Evolutionary conservation across 2,329 filamentous ascomycete species (phyloP).

Genomic region (Pseudomassariella vexata): DNA sequence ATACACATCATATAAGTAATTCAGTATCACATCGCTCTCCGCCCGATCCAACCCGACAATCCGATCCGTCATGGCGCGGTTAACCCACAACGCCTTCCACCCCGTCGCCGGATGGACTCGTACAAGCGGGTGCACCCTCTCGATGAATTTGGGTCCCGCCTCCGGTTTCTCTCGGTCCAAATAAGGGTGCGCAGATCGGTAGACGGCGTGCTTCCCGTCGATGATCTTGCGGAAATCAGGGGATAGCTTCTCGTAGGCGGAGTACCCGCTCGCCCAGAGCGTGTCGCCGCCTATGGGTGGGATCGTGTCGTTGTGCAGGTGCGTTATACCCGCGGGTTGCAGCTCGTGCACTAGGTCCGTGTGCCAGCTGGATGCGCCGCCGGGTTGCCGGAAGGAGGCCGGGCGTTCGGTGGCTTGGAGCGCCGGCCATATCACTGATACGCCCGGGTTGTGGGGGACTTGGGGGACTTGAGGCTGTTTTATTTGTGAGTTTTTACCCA

Average conservation of each 20-base stretch:
- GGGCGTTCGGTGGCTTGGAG: constrained; percentile 55
- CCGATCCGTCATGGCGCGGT: constrained; percentile 60
- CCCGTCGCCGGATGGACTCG: constrained; percentile 67
- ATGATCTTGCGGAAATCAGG: constrained; percentile 66
- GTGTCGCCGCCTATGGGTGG: constrained; percentile 64
- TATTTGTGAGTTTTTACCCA: neutral
- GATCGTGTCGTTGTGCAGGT: constrained; percentile 64
- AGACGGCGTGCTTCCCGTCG: constrained; percentile 60
- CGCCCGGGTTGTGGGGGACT: constrained; percentile 60
- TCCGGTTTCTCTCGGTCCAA: constrained; percentile 57
- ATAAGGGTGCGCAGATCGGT: constrained; percentile 60
- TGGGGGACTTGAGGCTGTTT: constrained; percentile 62
- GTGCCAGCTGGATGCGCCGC: constrained; percentile 65
- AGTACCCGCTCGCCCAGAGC: constrained; percentile 65
- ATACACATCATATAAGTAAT: constrained; percentile 63
- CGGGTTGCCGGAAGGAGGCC: constrained; percentile 60
- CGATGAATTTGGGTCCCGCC: constrained; percentile 59
- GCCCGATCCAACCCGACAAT: constrained; percentile 65
- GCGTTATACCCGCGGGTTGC: constrained; percentile 65
- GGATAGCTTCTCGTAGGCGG: constrained; percentile 68
- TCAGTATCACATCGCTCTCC: constrained; percentile 63
- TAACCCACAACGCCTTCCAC: constrained; percentile 70
- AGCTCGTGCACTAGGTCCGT: constrained; percentile 65
- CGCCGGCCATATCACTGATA: constrained; percentile 65
- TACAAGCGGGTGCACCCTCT: constrained; percentile 63